Base-by-base conservation (phyloP, 1,139 yeast species). In the Candida sp. region DNA sequence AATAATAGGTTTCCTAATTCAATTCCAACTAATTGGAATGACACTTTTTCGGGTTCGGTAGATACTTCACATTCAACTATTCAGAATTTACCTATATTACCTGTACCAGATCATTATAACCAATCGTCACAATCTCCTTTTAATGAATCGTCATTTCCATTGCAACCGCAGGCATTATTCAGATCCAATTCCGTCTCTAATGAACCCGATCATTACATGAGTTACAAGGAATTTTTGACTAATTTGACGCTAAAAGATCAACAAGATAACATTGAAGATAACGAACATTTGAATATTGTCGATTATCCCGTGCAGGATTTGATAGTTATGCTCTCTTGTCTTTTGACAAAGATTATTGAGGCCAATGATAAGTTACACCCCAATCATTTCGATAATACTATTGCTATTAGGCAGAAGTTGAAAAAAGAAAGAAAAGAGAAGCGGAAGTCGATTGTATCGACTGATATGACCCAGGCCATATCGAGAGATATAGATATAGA, bases 311-410 rank as follows among this genome's bases (percentile, higher is more conserved):
- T 87, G 2, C 80, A 85, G 46, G 95, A 87, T 51, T 75, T 93
- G 30, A 75, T 93, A 38, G 63, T 82, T 43, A 91, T 93, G 97
- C 73, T 93, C 39, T 81, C 96, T 22, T 86, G 95, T 27, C 70
- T 91, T 40, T 70, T 93, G 41, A 88, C 88, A 49, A 88, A 87
- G 59, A 90, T 93, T 38, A 86, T 91, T 38, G 95, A 87, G 56
- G 91, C 96, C n/a, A 93, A 93, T 64, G 99, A 93, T 62, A 75
- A 81, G 41, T 68, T 88, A 33, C 90, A 85, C 56, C 89, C 91
- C 3, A 84, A 82, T 50, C 87, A 82, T 58, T 81, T 81, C 52
- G 83, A 73, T 50, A 70, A 70, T 48, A 73, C 78, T 33, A 68
- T 73, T 35, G 76, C 77, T 41, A 68, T 68, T 40, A 70, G 80